Base-by-base conservation (phyloP, 2,329 filamentous ascomycete species). In the Pseudonectria foliicola region DNA sequence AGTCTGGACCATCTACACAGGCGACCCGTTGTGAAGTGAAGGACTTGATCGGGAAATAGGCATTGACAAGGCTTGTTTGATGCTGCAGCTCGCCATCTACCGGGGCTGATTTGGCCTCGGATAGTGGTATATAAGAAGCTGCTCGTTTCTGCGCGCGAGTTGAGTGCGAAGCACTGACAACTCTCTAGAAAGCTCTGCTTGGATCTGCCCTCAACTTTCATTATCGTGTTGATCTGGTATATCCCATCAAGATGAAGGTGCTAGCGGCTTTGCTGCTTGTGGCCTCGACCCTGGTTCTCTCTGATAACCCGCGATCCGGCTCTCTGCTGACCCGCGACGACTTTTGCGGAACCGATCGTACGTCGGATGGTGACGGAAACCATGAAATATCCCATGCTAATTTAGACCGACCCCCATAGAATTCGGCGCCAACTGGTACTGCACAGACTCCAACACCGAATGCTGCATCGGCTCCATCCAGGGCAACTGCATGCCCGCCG, bases 401-500 rank as follows among this genome's bases (percentile, higher is more conserved):
- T n/a, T n/a, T n/a, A n/a, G n/a, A 37, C 34, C 3, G 8, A 10
- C n/a, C 11, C 10, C 23, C 10, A 10, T 7, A 48, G 45, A 34
- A 25, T 37, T 31, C 31, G 37, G 34, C 14, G 23, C 29, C 3
- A 25, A 40, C 15, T 40, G 37, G 33, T 38, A 28, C 21, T 48
- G 45, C 34, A 13, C 27, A 14, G 31, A 36, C 24, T 25, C 27
- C 15, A 27, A 27, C 13, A 37, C 42, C 6, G 25, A 34, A 7
- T 48, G 45, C 34, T 48, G 45, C 38, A 25, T 38, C 27, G 45
- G 45, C 13, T 31, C 31, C 28, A 13, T 38, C 7, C 31, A 44
- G 25, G 35, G 35, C 29, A 25, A 39, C 27, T 48, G 45, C 42
- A 46, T 46, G 43, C 45, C 45, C 15, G 25, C 27, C 3, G 42